Conservation (phyloP, 495 filamentous ascomycete species). For the Penicillium manginii region DNA sequence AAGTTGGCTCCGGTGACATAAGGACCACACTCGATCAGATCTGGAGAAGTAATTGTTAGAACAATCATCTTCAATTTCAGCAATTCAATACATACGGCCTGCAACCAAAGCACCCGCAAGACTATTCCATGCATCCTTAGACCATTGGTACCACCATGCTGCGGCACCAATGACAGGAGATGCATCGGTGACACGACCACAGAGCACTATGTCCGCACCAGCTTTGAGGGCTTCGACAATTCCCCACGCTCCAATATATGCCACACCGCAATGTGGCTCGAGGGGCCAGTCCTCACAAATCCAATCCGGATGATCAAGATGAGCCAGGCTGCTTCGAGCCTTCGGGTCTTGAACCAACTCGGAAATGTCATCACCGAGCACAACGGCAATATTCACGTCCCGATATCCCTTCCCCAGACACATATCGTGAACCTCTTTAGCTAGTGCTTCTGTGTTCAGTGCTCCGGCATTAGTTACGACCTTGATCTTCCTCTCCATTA, state of each 20-base stretch:
- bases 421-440: constrained; percentile 20
- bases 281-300: constrained; percentile 10
- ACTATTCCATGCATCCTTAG: constrained; percentile 44
- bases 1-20: constrained; percentile 54
- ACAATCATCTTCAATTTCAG: constrained; percentile 1
- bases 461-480: constrained; percentile 39
- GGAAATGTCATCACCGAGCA: constrained; percentile 22
- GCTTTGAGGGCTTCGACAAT: constrained; percentile 41
- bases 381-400: constrained; percentile 9
- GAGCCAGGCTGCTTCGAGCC: constrained; percentile 1
- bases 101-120: constrained; percentile 56
- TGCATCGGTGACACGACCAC: constrained; percentile 59
- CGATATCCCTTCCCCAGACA: constrained; percentile 9
- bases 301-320: constrained; percentile 20
- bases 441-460: constrained; percentile 28
- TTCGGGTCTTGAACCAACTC: constrained; percentile 8
- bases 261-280: constrained; percentile 19
- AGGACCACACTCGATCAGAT: constrained; percentile 46
- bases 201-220: constrained; percentile 55
- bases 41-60: constrained; percentile 14
- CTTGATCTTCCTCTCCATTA: constrained; percentile 32
- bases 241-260: constrained; percentile 37
- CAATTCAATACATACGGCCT: constrained; percentile 39
- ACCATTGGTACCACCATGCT: constrained; percentile 52
- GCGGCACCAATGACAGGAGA: constrained; percentile 56